These are phyloP conservation scores for Mycena belliarum DNA, from an alignment of 768 basidiomycete genomes.

Conservation along the genomic window DNA sequence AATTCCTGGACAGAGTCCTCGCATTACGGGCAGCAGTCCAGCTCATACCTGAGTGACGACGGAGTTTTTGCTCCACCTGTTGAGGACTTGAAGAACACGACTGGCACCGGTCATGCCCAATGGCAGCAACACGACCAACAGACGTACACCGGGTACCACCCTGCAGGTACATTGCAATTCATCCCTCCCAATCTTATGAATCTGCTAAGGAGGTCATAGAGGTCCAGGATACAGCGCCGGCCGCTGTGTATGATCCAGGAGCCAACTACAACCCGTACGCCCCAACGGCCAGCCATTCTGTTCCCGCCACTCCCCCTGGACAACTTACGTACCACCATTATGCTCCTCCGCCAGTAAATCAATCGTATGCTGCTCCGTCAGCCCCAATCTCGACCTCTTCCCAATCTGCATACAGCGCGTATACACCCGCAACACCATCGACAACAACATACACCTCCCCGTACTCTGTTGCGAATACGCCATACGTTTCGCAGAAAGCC, in stretches of 20 bases:
- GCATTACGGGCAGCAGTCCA: conserved; percentile 25
- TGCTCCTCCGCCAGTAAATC: conserved; percentile 28
- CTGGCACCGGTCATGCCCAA: background rate
- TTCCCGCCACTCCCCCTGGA: conserved; percentile 14
- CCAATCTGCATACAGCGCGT: conserved; percentile 21
- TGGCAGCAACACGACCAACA: conserved; percentile 8
- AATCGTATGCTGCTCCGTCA: conserved; percentile 26
- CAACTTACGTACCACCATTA: conserved; percentile 36
- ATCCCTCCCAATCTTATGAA: background rate
- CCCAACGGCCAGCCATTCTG: conserved; percentile 12
- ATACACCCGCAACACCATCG: conserved; percentile 23
- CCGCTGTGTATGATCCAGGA: conserved; percentile 12
- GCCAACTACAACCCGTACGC: conserved; percentile 9
- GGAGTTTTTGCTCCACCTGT: conserved; percentile 4
- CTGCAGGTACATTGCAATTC: background rate
- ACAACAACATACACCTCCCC: conserved; percentile 31
- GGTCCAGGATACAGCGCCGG: conserved; percentile 14
- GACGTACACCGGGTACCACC: background rate
- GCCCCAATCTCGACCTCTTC: conserved; percentile 14
- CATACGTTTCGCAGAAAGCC: conserved; percentile 24
- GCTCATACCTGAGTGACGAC: conserved; percentile 6
- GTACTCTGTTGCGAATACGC: conserved; percentile 15
- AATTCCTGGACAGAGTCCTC: conserved; percentile 19
- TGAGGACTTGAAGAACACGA: background rate
- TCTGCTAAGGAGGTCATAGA: background rate